phyloP scores from a whole-genome alignment of 306 rosid genomes.

The Sophora flavescens region DNA sequence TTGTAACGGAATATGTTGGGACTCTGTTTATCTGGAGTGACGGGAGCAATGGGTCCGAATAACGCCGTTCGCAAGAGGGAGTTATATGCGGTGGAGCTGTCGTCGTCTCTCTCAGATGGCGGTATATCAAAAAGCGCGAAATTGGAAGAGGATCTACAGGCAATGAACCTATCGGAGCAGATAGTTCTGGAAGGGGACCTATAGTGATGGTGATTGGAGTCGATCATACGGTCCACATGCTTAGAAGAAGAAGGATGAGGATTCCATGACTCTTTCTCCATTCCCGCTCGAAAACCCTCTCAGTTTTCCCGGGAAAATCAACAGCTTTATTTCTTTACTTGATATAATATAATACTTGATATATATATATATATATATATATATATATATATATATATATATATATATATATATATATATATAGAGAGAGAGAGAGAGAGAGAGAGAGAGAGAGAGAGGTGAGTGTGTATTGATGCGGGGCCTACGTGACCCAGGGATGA shows the following conservation, averaged over 20 bases:
- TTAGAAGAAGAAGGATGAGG: slow-evolving; percentile 51
- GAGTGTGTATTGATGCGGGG: no score
- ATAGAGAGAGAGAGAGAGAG: no score
- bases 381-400: no score
- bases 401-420: no score
- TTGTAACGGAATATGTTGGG: slow-evolving; percentile 83
- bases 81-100: slow-evolving; percentile 62
- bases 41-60: slow-evolving; percentile 66
- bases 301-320: slow-evolving; percentile 61
- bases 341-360: no score
- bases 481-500: no score
- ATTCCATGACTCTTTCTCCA: no score
- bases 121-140: slow-evolving; percentile 70
- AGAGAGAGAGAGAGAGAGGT: no score
- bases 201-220: slow-evolving; percentile 57
- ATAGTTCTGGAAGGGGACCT: slow-evolving; percentile 76
- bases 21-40: slow-evolving; percentile 69
- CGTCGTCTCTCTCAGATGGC: not conserved
- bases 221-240: slow-evolving; percentile 76
- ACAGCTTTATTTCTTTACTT: no score
- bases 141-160: slow-evolving; percentile 86
- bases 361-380: no score
- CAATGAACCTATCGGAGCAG: slow-evolving; percentile 86
- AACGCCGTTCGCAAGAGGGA: slow-evolving; percentile 68
- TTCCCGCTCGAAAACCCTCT: not conserved